Percentiles rank a stretch among this genome's conserved stretches.
Evolutionary conservation across 192 early-diverging fungal species (phyloP).

Genomic region (Podila epicladia): DNA sequence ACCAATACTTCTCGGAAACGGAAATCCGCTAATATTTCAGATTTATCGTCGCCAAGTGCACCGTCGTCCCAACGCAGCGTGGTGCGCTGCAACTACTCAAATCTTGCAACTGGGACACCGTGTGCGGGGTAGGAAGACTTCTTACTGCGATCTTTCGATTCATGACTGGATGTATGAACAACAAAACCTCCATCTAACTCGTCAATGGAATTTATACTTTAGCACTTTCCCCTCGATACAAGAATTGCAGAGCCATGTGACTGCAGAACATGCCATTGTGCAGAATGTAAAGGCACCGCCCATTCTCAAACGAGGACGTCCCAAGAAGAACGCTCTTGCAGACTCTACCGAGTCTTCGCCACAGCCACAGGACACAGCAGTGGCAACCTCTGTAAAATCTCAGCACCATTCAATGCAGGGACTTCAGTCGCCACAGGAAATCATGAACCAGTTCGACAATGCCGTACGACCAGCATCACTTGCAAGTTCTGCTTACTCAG

Average conservation of each 20-base stretch:
- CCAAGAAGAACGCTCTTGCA: conserved; percentile 10
- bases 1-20: conserved; percentile 16
- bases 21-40: conserved; percentile 24
- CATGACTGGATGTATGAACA: no score
- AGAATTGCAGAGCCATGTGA: conserved; percentile 7
- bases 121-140: conserved; percentile 8
- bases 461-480: neutral
- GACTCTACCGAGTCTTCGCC: neutral
- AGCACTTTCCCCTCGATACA: conserved; percentile 11
- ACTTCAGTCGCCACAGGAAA: neutral
- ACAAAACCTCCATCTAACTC: neutral
- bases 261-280: conserved; percentile 3
- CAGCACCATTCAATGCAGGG: neutral
- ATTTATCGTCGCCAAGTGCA: neutral
- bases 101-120: conserved; percentile 4
- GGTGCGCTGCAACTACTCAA: conserved; percentile 20
- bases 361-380: neutral
- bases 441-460: neutral
- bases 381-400: neutral
- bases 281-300: neutral
- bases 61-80: neutral
- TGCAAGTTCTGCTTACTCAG: neutral
- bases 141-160: neutral
- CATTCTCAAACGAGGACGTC: conserved; percentile 8
- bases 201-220: neutral